Evolutionary conservation across 441 rosid genomes (phyloP).

Genomic region (Mallotus japonicus): DNA sequence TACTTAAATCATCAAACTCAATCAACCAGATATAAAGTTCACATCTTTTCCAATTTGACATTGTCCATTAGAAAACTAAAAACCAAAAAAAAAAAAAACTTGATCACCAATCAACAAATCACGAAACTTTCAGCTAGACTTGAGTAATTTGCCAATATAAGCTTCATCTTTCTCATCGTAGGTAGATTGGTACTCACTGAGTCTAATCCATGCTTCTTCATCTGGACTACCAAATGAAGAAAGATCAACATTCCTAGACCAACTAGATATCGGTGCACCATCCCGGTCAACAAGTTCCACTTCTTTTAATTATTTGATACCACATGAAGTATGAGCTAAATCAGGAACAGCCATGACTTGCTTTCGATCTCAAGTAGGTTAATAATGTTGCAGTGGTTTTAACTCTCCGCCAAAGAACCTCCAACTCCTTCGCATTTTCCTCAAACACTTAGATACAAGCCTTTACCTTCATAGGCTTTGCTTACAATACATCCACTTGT

Average conservation of each 20-base stretch:
- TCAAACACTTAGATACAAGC: conserved; percentile 58
- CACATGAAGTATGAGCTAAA: conserved; percentile 55
- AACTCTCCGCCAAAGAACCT: conserved; percentile 61
- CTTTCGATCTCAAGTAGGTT: conserved; percentile 73
- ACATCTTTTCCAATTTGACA: no score
- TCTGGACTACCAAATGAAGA: conserved; percentile 44
- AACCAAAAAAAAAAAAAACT: no score
- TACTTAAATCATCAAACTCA: no score
- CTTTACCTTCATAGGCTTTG: conserved; percentile 59
- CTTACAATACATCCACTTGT: conserved; percentile 55
- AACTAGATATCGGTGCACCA: conserved; percentile 43
- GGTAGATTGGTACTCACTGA: conserved; percentile 38
- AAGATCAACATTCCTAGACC: conserved; percentile 54
- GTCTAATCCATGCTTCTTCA: conserved; percentile 46
- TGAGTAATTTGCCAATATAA: conserved; percentile 54
- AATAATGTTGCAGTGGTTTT: conserved; percentile 54
- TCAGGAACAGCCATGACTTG: conserved; percentile 56
- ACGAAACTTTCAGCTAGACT: conserved; percentile 61
- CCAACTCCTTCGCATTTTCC: conserved; percentile 61
- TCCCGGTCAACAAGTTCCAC: conserved; percentile 54
- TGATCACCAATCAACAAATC: no score
- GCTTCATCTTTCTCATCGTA: conserved; percentile 50
- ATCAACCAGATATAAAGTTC: no score
- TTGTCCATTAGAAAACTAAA: no score
- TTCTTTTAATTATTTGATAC: conserved; percentile 50